Evolutionary conservation across 768 basidiomycete genomes (phyloP).

Genomic region (Mycena galopus): DNA sequence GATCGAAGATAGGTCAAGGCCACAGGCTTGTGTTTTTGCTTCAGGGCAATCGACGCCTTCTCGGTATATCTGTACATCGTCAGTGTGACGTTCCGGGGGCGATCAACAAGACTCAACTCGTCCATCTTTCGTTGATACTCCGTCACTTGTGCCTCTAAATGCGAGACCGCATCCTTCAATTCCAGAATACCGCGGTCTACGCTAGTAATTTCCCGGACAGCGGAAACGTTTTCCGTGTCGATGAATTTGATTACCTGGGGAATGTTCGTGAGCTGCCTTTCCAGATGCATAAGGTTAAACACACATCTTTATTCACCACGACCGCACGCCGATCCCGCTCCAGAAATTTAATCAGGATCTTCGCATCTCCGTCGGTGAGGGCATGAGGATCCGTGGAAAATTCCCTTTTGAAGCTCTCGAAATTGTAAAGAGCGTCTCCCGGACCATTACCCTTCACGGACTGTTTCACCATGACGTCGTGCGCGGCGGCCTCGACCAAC

Average conservation of each 20-base stretch:
- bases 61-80: slow-evolving; percentile 66
- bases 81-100: neutral
- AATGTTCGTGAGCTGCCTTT: slow-evolving; percentile 5
- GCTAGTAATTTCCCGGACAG: slow-evolving; percentile 69
- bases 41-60: slow-evolving; percentile 75
- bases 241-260: slow-evolving; percentile 87
- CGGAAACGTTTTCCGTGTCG: slow-evolving; percentile 47
- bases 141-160: slow-evolving; percentile 77
- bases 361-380: slow-evolving; percentile 74
- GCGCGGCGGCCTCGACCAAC: slow-evolving; percentile 77
- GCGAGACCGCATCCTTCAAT: slow-evolving; percentile 77
- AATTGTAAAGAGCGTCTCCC: slow-evolving; percentile 72
- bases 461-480: slow-evolving; percentile 63
- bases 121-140: slow-evolving; percentile 78
- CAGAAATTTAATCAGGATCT: slow-evolving; percentile 81
- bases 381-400: slow-evolving; percentile 60
- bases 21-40: slow-evolving; percentile 76
- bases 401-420: slow-evolving; percentile 69
- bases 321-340: slow-evolving; percentile 79
- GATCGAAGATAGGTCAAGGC: slow-evolving; percentile 85
- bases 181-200: slow-evolving; percentile 88
- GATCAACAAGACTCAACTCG: slow-evolving; percentile 61
- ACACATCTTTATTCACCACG: slow-evolving; percentile 76
- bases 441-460: slow-evolving; percentile 57
- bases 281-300: slow-evolving; percentile 35